phyloP scores from a whole-genome alignment of 495 filamentous ascomycete genomes.

The Neurospora pannonica region DNA sequence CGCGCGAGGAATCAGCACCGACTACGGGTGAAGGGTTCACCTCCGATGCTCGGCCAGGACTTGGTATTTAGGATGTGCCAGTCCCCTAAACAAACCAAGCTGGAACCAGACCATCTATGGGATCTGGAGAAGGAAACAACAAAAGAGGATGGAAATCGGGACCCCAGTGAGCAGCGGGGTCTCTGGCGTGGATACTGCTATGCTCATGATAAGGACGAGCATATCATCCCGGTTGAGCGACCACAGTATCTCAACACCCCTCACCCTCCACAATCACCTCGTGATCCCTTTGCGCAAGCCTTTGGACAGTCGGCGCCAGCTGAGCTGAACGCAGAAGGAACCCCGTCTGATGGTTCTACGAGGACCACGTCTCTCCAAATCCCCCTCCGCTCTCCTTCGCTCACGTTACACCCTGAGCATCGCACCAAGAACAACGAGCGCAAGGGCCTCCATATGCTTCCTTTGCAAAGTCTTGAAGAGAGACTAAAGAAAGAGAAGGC shows the following conservation, averaged over 20 bases:
- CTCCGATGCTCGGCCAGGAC: constrained; percentile 77
- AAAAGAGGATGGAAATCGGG: constrained; percentile 37
- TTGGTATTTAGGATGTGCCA: constrained; percentile 65
- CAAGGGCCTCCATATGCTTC: constrained; percentile 38
- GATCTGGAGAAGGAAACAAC: constrained; percentile 19
- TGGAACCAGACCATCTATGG: constrained; percentile 53
- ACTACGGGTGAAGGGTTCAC: constrained; percentile 42
- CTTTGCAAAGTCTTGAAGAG: constrained; percentile 39
- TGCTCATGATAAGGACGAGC: constrained; percentile 26
- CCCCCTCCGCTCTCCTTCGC: not conserved
- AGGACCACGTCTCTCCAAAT: constrained; percentile 3
- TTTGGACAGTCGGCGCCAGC: constrained; percentile 19
- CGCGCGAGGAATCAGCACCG: constrained; percentile 24
- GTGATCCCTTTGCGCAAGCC: constrained; percentile 30
- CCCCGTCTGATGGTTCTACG: constrained; percentile 1
- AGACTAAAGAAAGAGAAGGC: constrained; percentile 38
- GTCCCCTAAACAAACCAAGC: constrained; percentile 71
- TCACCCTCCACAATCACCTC: constrained; percentile 10
- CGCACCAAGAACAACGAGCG: constrained; percentile 19
- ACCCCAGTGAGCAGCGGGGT: constrained; percentile 36
- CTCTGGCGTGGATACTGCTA: constrained; percentile 66
- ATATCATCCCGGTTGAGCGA: constrained; percentile 26
- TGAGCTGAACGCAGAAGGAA: constrained; percentile 18
- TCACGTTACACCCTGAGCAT: constrained; percentile 15
- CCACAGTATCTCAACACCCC: constrained; percentile 33